Conservation (phyloP, 179 eudicot genomes). For the Silene vulgaris region DNA sequence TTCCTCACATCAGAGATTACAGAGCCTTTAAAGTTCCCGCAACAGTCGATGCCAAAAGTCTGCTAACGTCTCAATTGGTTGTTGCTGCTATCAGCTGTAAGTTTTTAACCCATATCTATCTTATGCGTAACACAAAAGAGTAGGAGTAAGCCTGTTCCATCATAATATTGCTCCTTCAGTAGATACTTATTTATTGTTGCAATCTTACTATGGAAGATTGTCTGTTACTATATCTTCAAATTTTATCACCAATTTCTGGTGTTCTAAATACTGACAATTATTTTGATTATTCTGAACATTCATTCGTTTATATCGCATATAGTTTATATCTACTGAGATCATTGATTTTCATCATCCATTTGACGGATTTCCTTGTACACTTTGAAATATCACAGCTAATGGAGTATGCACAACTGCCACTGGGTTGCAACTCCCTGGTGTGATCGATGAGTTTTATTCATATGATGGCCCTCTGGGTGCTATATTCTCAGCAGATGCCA, state of each 20-base stretch:
- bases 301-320: neutral
- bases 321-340: neutral
- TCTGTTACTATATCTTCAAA: neutral
- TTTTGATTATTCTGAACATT: neutral
- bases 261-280: neutral
- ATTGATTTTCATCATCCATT: neutral
- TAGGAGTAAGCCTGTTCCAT: neutral
- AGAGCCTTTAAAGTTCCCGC: constrained; percentile 54
- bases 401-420: constrained; percentile 53
- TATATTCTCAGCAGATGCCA: constrained; percentile 50
- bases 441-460: constrained; percentile 72
- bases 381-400: constrained; percentile 36
- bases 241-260: neutral
- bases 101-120: constrained; percentile 16
- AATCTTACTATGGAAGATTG: neutral
- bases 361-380: neutral
- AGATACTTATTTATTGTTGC: neutral
- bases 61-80: constrained; percentile 75
- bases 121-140: neutral
- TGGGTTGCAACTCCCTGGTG: constrained; percentile 89
- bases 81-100: constrained; percentile 65
- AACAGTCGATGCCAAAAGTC: constrained; percentile 41
- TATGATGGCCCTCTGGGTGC: constrained; percentile 88
- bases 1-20: constrained; percentile 80
- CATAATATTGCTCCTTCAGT: no score